Conservation (phyloP, 768 basidiomycete genomes). For the Leccinellum albellum region DNA sequence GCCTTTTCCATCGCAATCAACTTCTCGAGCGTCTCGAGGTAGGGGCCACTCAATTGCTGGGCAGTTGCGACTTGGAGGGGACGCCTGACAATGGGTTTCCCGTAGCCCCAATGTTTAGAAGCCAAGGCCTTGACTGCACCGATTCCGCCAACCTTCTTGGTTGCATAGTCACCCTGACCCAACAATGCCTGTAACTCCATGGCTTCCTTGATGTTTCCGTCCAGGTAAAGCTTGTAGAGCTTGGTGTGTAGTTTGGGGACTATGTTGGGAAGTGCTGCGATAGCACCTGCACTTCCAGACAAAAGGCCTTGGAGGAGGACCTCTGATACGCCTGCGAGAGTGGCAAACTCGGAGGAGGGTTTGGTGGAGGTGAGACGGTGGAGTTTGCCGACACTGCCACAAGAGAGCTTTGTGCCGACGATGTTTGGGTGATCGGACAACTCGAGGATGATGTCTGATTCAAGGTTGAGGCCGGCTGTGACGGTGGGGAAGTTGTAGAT, state of each 20-base stretch:
- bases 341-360: constrained; percentile 51
- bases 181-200: constrained; percentile 57
- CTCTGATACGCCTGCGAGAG: constrained; percentile 76
- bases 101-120: constrained; percentile 63
- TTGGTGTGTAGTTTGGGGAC: constrained; percentile 54
- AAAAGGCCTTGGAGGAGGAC: constrained; percentile 60
- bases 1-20: constrained; percentile 45
- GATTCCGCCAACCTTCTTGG: constrained; percentile 61
- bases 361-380: constrained; percentile 66
- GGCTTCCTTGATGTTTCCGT: constrained; percentile 56
- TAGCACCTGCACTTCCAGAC: constrained; percentile 60
- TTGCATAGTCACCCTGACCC: constrained; percentile 65
- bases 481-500: constrained; percentile 86
- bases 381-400: constrained; percentile 81
- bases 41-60: constrained; percentile 35
- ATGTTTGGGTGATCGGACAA: constrained; percentile 80
- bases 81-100: constrained; percentile 44
- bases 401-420: constrained; percentile 82
- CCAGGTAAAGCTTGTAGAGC: constrained; percentile 47
- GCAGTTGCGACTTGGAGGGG: constrained; percentile 44
- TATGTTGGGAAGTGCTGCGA: constrained; percentile 61
- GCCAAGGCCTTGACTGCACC: constrained; percentile 64
- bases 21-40: constrained; percentile 41
- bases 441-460: constrained; percentile 68
- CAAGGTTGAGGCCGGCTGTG: constrained; percentile 78